Evolutionary conservation across 768 basidiomycete species (phyloP), one percentile per base, ranked within the genome.

Genomic region (Tylopilus rubrobrunneus): DNA sequence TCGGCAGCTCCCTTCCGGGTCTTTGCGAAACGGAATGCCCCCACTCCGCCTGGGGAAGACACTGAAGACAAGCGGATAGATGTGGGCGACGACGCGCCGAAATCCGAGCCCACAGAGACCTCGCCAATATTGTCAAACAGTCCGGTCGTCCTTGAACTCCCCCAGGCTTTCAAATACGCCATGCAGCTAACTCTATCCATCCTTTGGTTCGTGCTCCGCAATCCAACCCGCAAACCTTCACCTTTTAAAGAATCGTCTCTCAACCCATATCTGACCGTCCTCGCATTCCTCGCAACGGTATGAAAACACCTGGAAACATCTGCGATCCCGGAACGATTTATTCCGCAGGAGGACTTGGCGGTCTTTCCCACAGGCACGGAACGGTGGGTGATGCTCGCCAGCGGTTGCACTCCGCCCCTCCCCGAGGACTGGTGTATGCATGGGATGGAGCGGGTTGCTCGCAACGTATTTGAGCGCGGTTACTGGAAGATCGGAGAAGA

Each of bases 391-490:
- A 83, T 94, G 75, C 75, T 90, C 31, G 88, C 87, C 0, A 83
- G 76, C 43, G 82, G 82, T 14, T 86, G 83, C 56, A 72, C 80
- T 21, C 85, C 85, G 0, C 85, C 91, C 0, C 73, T 98, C 2
- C 80, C 89, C 0, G 97, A 99, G 70, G 97, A 98, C 63, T 98
- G 95, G 93, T 90, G 89, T 62, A 67, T 98, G 60, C 81, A 96
- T 31, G 97, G 97, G 1, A 92, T 95, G 86, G 94, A 94, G 61
- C 98, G 97, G 97, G 87, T 92, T 4, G 88, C 91, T 7, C 78
- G 92, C 54, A 83, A 84, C 56, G 85, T 98, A 14, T 98, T 88
- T 66, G 93, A 96, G 68, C 83, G 91, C 39, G 96, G 95, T 0
- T 98, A 87, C 68, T 99, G 97, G 97, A 90, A 87, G 65, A 75